These are phyloP conservation scores for Chlorella sp. DNA, from an alignment of 139 green algal species.

Conservation along the genomic window DNA sequence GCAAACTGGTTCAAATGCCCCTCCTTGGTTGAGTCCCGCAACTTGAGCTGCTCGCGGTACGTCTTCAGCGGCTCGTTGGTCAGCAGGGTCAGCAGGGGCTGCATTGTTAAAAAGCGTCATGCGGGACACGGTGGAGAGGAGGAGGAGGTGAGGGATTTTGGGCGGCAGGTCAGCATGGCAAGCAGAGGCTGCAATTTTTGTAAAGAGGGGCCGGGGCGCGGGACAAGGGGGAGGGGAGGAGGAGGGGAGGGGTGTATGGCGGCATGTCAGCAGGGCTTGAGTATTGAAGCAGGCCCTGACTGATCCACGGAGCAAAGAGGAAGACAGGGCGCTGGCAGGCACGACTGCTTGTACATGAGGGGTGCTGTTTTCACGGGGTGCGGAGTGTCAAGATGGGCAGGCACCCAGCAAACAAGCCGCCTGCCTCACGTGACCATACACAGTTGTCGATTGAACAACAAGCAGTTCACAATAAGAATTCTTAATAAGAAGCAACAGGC, in stretches of 20 bases:
- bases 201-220: not conserved
- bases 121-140: not conserved
- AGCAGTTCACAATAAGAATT: too few species aligned
- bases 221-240: not conserved
- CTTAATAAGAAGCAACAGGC: too few species aligned
- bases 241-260: too few species aligned
- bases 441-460: too few species aligned
- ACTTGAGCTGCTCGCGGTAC: not conserved
- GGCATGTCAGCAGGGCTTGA: not conserved
- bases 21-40: not conserved
- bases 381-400: too few species aligned
- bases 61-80: not conserved
- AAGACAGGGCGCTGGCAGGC: not conserved
- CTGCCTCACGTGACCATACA: too few species aligned
- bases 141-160: too few species aligned
- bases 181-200: not conserved
- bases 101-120: not conserved
- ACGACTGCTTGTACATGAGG: too few species aligned
- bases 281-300: not conserved
- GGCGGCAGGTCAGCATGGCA: not conserved
- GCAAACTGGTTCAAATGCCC: not conserved
- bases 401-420: too few species aligned
- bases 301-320: not conserved
- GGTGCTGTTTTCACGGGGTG: too few species aligned
- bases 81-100: not conserved